A percentile compares a stretch with the other conserved stretches of the same genome.
Evolutionary conservation across 2,329 filamentous ascomycete genomes (phyloP).

Genomic region (Teratosphaeria epicoccoides): DNA sequence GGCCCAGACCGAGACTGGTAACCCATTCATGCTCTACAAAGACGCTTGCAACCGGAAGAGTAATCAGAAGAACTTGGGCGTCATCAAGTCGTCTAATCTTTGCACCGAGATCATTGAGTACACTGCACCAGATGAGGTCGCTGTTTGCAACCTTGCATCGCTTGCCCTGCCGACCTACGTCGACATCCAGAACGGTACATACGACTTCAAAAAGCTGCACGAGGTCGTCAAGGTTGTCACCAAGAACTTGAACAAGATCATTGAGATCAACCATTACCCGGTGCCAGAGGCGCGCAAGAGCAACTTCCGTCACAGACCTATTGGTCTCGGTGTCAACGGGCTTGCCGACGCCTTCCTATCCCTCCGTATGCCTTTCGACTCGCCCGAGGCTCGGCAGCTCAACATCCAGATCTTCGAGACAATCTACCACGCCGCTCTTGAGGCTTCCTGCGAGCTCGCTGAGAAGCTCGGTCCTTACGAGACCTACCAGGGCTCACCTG

Average conservation of each 20-base stretch:
- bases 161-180: constrained; percentile 85
- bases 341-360: constrained; percentile 97
- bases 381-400: constrained; percentile 79
- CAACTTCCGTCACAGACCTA: constrained; percentile 94
- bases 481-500: constrained; percentile 85
- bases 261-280: constrained; percentile 98
- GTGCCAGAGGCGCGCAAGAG: constrained; percentile 85
- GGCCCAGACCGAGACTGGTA: constrained; percentile 96
- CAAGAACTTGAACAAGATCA: constrained; percentile 95
- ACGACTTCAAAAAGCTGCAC: constrained; percentile 95
- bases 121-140: constrained; percentile 92
- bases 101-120: constrained; percentile 99
- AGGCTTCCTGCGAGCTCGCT: constrained; percentile 77
- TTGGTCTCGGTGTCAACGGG: constrained; percentile 94
- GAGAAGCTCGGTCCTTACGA: constrained; percentile 75
- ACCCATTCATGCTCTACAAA: constrained; percentile 99
- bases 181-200: constrained; percentile 71
- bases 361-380: constrained; percentile 93
- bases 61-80: constrained; percentile 99
- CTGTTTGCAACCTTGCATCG: constrained; percentile 95
- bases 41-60: constrained; percentile 97
- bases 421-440: constrained; percentile 92
- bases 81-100: constrained; percentile 95
- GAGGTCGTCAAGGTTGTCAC: constrained; percentile 87
- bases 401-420: constrained; percentile 99